Evolutionary conservation across 2,329 filamentous ascomycete species (phyloP).

Genomic region (Orbilia ellipsospora): DNA sequence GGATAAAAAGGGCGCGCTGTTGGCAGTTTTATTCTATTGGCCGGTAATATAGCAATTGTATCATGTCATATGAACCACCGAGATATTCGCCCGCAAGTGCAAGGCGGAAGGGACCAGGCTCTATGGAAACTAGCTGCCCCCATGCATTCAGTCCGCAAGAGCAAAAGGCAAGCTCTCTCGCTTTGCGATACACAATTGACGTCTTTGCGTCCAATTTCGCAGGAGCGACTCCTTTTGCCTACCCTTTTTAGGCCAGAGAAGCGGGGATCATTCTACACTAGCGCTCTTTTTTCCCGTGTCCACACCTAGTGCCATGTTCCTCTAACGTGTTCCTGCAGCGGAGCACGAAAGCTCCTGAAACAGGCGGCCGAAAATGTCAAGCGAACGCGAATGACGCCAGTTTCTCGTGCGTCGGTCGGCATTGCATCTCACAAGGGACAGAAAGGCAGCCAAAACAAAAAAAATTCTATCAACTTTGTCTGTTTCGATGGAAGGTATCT

Average conservation of each 20-base stretch:
- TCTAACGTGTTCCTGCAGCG: slow-evolving; percentile 55
- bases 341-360: slow-evolving; percentile 51
- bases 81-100: slow-evolving; percentile 22
- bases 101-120: slow-evolving; percentile 21
- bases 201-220: slow-evolving; percentile 36
- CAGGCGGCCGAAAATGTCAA: slow-evolving; percentile 36
- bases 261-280: slow-evolving; percentile 48
- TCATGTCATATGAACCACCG: slow-evolving; percentile 28
- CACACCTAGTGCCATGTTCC: slow-evolving; percentile 45
- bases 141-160: not conserved
- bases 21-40: slow-evolving; percentile 32
- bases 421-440: no score
- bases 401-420: slow-evolving; percentile 27
- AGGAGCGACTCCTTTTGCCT: slow-evolving; percentile 53
- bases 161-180: slow-evolving; percentile 20
- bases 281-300: slow-evolving; percentile 54
- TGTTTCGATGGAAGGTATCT: not conserved
- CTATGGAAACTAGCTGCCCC: slow-evolving; percentile 3
- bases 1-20: slow-evolving; percentile 2
- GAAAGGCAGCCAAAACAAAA: no score
- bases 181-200: slow-evolving; percentile 44
- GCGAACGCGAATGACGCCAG: slow-evolving; percentile 52
- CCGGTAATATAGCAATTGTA: not conserved
- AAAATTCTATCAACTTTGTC: not conserved
- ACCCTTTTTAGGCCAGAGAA: slow-evolving; percentile 40